Evolutionary conservation across 352 stramenopile species (phyloP), one percentile per base, ranked within the genome.

Genomic region (Hyaloperonospora arabidopsidis): DNA sequence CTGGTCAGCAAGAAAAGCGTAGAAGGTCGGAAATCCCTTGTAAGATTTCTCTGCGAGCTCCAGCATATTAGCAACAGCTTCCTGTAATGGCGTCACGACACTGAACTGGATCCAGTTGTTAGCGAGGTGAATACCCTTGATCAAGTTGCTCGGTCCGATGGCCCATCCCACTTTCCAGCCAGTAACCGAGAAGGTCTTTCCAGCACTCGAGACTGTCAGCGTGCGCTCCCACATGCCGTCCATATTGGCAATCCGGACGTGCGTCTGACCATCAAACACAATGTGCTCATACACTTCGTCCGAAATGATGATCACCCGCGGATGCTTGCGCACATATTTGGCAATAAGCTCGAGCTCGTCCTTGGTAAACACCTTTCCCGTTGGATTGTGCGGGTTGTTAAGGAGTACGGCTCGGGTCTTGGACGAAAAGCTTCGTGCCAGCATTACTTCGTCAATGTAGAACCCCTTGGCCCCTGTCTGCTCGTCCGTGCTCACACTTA

Each of bases 231-330:
- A 86, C 72, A 96, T 90, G 49, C 86, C 77, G 21, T 88, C 79
- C 45, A 95, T 68, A 45, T 66, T 86, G 15, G 84, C 85, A 49
- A 93, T 74, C 44, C 79, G 79, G 51, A 77, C 67, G 54, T 90
- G 75, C 46, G 71, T 64, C 40, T 74, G 72, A 41, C 77, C 76
- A 58, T 94, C 86, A 40, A 94, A 96, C 40, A 92, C 74, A 58
- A 98, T 98, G 72, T 97, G 96, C 67, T 99, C 96, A 76, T 99
- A 98, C 22, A 99, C 96, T 71, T 99, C 96, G 72, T 99, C 96
- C 19, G 89, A 97, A 36, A 99, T 78, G 19, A 98, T 81, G n/a
- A 98, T 82, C 57, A 93, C 69, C 40, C 90, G 76, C 21, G 91
- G 86, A 56, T 97, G 63, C 47, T 69, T 67, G 8, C 69, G 52